Evolutionary conservation across 1,139 yeast species (phyloP).

Genomic region (Scheffersomyces parashehatae): DNA sequence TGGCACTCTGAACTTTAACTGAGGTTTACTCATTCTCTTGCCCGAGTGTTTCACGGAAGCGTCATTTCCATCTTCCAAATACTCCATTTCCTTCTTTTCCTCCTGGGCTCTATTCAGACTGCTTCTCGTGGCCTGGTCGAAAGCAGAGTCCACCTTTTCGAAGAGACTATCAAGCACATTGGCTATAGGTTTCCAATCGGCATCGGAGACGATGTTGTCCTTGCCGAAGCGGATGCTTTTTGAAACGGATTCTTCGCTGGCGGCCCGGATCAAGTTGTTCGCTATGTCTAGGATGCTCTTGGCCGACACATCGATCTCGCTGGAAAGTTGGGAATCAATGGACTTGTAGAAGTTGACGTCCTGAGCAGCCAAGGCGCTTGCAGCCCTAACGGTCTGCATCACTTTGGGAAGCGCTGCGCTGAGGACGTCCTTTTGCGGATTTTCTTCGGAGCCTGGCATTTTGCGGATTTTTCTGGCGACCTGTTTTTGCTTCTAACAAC

Average conservation of each 20-base stretch:
- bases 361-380: slow-evolving; percentile 73
- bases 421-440: slow-evolving; percentile 11
- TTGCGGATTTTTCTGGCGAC: too few species aligned
- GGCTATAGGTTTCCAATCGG: slow-evolving; percentile 64
- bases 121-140: slow-evolving; percentile 43
- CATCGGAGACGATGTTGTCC: slow-evolving; percentile 30
- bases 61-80: slow-evolving; percentile 45
- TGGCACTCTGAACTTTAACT: slow-evolving; percentile 52
- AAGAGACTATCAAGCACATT: slow-evolving; percentile 67
- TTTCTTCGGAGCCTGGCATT: too few species aligned
- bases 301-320: slow-evolving; percentile 44
- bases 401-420: slow-evolving; percentile 40
- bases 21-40: slow-evolving; percentile 68
- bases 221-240: slow-evolving; percentile 33
- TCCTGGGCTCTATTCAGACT: slow-evolving; percentile 6
- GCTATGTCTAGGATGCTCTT: slow-evolving; percentile 50
- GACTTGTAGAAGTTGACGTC: slow-evolving; percentile 77
- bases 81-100: slow-evolving; percentile 33
- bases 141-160: slow-evolving; percentile 61
- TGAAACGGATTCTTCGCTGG: slow-evolving; percentile 23
- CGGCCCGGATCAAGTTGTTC: slow-evolving; percentile 50
- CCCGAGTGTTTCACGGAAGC: slow-evolving; percentile 19
- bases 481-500: too few species aligned
- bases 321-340: slow-evolving; percentile 54
- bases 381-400: slow-evolving; percentile 62